These are phyloP conservation scores for Blastocystis hominis DNA, from an alignment of 352 stramenopile genomes.

Conservation along the genomic window DNA sequence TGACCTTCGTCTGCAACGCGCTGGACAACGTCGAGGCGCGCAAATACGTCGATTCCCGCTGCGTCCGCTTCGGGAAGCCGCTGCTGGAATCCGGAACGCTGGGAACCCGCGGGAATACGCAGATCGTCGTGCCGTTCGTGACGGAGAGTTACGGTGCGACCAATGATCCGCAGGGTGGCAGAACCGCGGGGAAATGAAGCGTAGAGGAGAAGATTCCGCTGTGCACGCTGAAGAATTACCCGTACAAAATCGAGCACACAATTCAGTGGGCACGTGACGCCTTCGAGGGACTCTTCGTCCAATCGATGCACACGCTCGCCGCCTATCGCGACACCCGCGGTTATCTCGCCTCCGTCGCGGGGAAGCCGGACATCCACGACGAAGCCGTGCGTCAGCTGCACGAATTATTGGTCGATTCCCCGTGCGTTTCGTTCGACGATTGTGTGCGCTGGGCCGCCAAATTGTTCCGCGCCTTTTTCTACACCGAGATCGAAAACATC, in stretches of 20 bases:
- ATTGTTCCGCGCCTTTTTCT: conserved; percentile 93
- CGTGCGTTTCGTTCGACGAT: conserved; percentile 78
- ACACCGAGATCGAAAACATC: conserved; percentile 91
- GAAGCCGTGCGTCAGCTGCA: neutral
- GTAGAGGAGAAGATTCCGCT: conserved; percentile 95
- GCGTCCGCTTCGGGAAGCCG: conserved; percentile 85
- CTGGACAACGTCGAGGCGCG: conserved; percentile 96
- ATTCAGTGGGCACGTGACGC: conserved; percentile 93
- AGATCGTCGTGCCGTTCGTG: conserved; percentile 75
- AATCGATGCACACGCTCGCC: conserved; percentile 88
- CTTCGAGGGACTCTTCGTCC: conserved; percentile 96
- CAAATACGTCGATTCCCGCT: conserved; percentile 90
- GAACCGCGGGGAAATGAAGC: neutral
- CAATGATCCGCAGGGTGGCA: neutral
- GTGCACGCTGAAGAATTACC: conserved; percentile 99
- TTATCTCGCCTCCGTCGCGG: neutral
- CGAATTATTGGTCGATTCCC: neutral
- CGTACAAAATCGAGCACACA: conserved; percentile 96
- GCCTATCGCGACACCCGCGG: conserved; percentile 73
- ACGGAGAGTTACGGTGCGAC: conserved; percentile 87
- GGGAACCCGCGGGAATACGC: conserved; percentile 94
- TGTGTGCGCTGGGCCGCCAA: conserved; percentile 91
- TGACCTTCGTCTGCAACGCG: conserved; percentile 88
- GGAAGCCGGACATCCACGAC: neutral
- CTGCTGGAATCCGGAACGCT: conserved; percentile 98